phyloP scores from a whole-genome alignment of 129 eudicot genomes.

The Escallonia herrerae region DNA sequence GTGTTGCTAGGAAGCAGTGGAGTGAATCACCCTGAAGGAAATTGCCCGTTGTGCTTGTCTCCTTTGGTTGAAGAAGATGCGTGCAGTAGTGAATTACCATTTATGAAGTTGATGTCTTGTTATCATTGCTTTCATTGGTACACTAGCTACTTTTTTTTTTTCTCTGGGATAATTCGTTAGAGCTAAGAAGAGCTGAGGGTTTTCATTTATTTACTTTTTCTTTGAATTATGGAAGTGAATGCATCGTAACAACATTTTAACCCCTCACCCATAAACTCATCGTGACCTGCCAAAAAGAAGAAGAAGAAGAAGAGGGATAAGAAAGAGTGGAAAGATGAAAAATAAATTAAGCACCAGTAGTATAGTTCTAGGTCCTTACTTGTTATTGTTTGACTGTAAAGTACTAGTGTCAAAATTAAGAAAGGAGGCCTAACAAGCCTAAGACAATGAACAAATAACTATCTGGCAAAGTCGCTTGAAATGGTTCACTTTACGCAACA shows the following conservation, averaged over 20 bases:
- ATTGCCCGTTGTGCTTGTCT: conserved; percentile 78
- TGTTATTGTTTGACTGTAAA: too few species aligned
- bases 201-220: neutral
- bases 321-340: too few species aligned
- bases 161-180: neutral
- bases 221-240: conserved; percentile 46
- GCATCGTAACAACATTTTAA: conserved; percentile 8
- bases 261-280: too few species aligned
- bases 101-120: conserved; percentile 96
- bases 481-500: too few species aligned
- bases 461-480: too few species aligned
- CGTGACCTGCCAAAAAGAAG: too few species aligned
- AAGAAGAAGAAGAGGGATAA: too few species aligned
- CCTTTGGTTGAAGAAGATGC: conserved; percentile 67
- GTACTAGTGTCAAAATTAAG: too few species aligned
- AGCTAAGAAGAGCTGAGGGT: neutral
- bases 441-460: too few species aligned
- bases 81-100: conserved; percentile 29
- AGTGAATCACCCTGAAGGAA: conserved; percentile 94
- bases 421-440: too few species aligned
- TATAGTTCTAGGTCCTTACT: too few species aligned
- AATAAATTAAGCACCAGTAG: too few species aligned
- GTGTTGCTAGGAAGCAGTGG: conserved; percentile 71
- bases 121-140: conserved; percentile 92
- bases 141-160: neutral